These are phyloP conservation scores for Primulina tabacum DNA, from an alignment of 257 asterid species.

Conservation along the genomic window DNA sequence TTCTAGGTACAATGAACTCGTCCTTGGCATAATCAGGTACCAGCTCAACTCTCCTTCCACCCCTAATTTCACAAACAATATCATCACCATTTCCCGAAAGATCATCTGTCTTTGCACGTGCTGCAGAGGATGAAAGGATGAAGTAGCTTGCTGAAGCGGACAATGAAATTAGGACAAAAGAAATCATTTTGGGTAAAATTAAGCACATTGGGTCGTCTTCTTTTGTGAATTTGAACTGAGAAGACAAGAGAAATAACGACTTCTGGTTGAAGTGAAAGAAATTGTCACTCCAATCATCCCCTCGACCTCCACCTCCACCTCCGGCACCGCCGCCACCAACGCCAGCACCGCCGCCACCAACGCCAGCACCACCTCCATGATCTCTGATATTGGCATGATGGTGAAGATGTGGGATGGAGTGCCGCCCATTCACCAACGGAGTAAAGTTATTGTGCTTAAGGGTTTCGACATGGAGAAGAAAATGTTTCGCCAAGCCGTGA, in stretches of 20 bases:
- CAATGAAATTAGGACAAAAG: conserved; percentile 33
- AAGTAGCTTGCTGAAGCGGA: conserved; percentile 40
- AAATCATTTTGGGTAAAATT: conserved; percentile 26
- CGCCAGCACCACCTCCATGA: conserved; percentile 20
- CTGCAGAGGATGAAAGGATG: conserved; percentile 43
- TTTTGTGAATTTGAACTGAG: conserved; percentile 20
- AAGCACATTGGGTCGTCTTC: conserved; percentile 21
- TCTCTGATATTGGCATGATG: background rate
- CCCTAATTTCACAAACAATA: conserved; percentile 57
- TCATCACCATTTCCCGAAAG: conserved; percentile 29
- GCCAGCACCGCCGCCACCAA: conserved; percentile 39
- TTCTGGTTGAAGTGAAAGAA: conserved; percentile 40
- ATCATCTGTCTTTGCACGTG: conserved; percentile 51
- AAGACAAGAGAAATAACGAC: conserved; percentile 32
- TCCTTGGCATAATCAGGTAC: conserved; percentile 65
- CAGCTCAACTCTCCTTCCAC: conserved; percentile 70
- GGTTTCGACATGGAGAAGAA: conserved; percentile 17
- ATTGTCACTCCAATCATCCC: conserved; percentile 32
- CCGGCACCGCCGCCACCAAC: too few relatives aligned
- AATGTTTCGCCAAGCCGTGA: conserved; percentile 17
- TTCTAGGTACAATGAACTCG: conserved; percentile 52
- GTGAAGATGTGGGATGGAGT: conserved; percentile 25
- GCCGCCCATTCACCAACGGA: conserved; percentile 27
- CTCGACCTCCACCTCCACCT: conserved; percentile 30
- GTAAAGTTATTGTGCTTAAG: conserved; percentile 19